phyloP scores from a whole-genome alignment of 116 monocot species.

The Phalaenopsis hybrid region DNA sequence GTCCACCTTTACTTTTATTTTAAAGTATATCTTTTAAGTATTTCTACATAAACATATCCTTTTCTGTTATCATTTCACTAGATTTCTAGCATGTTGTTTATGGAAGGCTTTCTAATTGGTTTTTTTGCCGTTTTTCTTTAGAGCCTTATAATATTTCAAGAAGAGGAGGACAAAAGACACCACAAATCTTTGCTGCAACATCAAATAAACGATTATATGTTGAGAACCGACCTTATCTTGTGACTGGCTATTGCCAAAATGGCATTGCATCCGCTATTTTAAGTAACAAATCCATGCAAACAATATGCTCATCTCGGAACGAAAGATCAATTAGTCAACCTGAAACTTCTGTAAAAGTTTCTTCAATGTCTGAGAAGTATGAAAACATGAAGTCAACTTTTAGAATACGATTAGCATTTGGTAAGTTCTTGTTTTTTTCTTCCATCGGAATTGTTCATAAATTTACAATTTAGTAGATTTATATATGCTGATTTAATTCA shows the following conservation, averaged over 20 bases:
- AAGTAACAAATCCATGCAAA: slow-evolving; percentile 21
- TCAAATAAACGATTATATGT: slow-evolving; percentile 69
- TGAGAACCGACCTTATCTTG: slow-evolving; percentile 77
- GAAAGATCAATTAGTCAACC: slow-evolving; percentile 19
- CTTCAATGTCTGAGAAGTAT: slow-evolving; percentile 95
- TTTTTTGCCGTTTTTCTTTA: slow-evolving; percentile 14
- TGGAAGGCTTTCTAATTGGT: slow-evolving; percentile 4
- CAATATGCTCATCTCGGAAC: slow-evolving; percentile 7
- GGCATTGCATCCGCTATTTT: slow-evolving; percentile 14
- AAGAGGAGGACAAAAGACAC: slow-evolving; percentile 78
- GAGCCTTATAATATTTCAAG: slow-evolving; percentile 77
- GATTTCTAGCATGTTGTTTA: neutral
- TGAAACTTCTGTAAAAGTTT: slow-evolving; percentile 35
- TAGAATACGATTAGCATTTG: slow-evolving; percentile 81
- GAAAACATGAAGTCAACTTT: slow-evolving; percentile 70
- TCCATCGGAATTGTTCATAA: neutral
- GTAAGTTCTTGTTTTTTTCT: slow-evolving; percentile 34
- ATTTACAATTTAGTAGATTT: neutral
- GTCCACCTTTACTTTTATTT: neutral
- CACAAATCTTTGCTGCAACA: slow-evolving; percentile 69
- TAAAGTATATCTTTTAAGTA: neutral
- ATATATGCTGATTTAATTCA: neutral
- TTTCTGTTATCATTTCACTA: slow-evolving; percentile 1
- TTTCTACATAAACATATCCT: neutral
- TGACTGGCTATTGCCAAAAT: slow-evolving; percentile 61